A percentile compares a stretch with the other conserved stretches of the same genome.
Conservation (phyloP, 78 protist species). For the Capsaspora owczarzaki region DNA sequence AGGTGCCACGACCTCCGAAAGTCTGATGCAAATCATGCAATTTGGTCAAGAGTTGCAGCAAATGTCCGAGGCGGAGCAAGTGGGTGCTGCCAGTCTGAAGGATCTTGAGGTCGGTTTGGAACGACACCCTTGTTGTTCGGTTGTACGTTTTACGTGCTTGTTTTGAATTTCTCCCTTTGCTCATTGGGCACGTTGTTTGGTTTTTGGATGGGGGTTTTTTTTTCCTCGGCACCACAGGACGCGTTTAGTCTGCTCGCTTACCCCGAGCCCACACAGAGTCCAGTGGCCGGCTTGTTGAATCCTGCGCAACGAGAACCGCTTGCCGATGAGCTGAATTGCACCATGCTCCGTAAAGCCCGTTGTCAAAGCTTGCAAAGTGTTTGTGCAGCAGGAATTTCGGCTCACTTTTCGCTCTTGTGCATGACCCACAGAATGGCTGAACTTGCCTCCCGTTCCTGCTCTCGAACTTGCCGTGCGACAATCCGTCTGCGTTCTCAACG, state of each 20-base stretch:
- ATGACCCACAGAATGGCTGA: not conserved
- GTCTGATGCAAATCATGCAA: not conserved
- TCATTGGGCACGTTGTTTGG: no score
- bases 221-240: constrained; percentile 1
- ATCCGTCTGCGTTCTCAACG: not conserved
- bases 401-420: not conserved
- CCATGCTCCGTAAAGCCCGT: constrained; percentile 39
- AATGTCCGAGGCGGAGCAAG: constrained; percentile 29
- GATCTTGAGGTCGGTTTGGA: no score
- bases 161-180: no score
- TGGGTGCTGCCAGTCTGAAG: not conserved
- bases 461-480: not conserved
- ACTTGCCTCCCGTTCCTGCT: not conserved
- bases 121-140: no score
- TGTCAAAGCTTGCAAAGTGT: no score
- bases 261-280: constrained; percentile 41
- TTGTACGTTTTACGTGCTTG: no score
- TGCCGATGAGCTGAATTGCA: constrained; percentile 47
- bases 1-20: no score
- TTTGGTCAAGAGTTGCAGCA: constrained; percentile 23
- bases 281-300: constrained; percentile 32
- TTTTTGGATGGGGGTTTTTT: constrained; percentile 3
- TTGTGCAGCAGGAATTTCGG: not conserved
- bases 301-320: constrained; percentile 37
- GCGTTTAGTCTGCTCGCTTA: constrained; percentile 53